phyloP scores from a whole-genome alignment of 169 alveolate genomes.

The Eimeria brunetti region DNA sequence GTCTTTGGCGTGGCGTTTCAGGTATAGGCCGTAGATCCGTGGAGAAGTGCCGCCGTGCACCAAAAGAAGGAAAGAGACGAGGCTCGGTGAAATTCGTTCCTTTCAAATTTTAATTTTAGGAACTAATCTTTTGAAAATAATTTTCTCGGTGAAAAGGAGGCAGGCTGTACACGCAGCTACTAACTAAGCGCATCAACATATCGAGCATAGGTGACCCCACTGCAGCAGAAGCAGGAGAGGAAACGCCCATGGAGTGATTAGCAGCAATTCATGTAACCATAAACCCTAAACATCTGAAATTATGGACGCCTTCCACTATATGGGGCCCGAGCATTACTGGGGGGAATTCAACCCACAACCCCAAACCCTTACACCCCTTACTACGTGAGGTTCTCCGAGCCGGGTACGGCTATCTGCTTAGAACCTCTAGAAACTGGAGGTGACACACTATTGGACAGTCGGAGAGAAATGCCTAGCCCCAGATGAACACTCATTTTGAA shows the following conservation, averaged over 20 bases:
- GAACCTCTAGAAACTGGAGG: neutral
- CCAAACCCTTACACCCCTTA: too few relatives aligned
- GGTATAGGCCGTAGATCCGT: neutral
- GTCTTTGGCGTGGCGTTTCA: neutral
- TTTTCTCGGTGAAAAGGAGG: neutral
- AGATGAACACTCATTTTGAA: neutral
- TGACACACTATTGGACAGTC: neutral
- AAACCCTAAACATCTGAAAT: neutral
- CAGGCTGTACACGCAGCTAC: neutral
- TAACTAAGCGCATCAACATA: neutral
- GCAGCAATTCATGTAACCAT: neutral
- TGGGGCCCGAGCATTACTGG: neutral
- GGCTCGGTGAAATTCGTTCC: neutral
- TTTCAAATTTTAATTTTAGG: neutral
- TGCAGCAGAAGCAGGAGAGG: neutral
- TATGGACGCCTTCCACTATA: neutral
- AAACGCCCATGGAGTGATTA: neutral
- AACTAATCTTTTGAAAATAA: neutral
- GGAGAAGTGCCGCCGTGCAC: neutral
- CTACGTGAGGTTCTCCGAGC: neutral
- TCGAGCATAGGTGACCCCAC: conserved; percentile 57
- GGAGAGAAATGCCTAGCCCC: neutral
- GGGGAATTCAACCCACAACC: neutral
- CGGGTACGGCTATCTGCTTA: neutral
- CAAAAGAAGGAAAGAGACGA: neutral